These are phyloP conservation scores for Cenchrus fungigraminus DNA, from an alignment of 176 grass and related monocot species.

Conservation along the genomic window DNA sequence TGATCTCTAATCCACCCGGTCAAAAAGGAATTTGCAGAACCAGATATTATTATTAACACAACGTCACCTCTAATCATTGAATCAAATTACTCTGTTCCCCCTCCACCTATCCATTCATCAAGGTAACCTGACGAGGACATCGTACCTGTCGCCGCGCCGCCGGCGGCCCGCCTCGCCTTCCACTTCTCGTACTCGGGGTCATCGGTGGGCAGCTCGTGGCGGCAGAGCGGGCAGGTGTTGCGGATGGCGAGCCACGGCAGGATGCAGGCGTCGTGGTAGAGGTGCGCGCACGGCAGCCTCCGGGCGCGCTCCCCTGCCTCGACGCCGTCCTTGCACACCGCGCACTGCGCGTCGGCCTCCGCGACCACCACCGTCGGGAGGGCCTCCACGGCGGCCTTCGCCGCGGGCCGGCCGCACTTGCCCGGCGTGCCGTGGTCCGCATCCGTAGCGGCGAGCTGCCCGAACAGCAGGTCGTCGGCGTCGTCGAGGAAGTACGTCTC, in stretches of 20 bases:
- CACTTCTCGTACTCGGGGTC: slow-evolving; percentile 74
- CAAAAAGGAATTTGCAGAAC: slow-evolving; percentile 41
- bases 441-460: slow-evolving; percentile 44
- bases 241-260: slow-evolving; percentile 79
- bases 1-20: background rate
- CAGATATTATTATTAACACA: background rate
- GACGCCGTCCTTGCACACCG: slow-evolving; percentile 81
- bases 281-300: slow-evolving; percentile 73
- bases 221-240: slow-evolving; percentile 90
- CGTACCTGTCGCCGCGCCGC: slow-evolving; percentile 40
- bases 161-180: slow-evolving; percentile 42
- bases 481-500: slow-evolving; percentile 68
- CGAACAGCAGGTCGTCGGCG: slow-evolving; percentile 66
- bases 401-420: slow-evolving; percentile 61
- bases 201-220: slow-evolving; percentile 79
- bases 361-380: slow-evolving; percentile 61
- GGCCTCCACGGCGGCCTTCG: slow-evolving; percentile 64
- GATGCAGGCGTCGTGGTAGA: slow-evolving; percentile 80
- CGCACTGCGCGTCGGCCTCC: slow-evolving; percentile 60
- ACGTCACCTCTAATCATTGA: slow-evolving; percentile 22
- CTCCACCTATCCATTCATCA: slow-evolving; percentile 24
- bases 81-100: slow-evolving; percentile 23
- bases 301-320: slow-evolving; percentile 54
- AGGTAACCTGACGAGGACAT: background rate
- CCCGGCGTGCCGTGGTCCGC: slow-evolving; percentile 51